Conservation (phyloP, 2,329 filamentous ascomycete genomes). For the Aspergillus alliaceus region DNA sequence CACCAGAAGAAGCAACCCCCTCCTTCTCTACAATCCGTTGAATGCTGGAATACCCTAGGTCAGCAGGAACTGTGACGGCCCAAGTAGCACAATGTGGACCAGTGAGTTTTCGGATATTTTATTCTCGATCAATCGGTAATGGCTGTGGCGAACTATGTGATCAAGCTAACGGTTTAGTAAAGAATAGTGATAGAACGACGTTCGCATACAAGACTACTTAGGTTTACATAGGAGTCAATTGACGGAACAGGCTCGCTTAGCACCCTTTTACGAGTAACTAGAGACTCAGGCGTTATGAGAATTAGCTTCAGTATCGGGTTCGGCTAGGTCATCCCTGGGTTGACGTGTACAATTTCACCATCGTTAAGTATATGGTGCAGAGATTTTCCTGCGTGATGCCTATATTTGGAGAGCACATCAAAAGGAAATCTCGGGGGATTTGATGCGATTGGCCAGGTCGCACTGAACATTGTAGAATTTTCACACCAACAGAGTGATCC, state of each 20-base stretch:
- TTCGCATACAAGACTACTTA: neutral
- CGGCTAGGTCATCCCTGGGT: neutral
- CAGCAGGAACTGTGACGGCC: neutral
- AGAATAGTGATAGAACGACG: neutral
- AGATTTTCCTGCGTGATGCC: no score
- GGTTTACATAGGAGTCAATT: neutral
- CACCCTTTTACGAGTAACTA: neutral
- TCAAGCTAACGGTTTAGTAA: neutral
- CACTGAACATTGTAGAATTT: neutral
- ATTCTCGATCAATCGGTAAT: neutral
- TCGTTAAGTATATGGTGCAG: neutral
- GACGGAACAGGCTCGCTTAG: neutral
- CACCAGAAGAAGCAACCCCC: no score
- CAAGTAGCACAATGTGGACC: neutral
- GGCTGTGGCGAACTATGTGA: neutral
- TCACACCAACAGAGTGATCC: neutral
- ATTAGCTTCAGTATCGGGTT: neutral
- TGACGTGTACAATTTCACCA: neutral
- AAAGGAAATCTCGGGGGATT: neutral
- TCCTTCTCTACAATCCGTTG: no score
- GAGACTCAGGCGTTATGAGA: neutral
- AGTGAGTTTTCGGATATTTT: neutral
- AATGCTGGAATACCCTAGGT: neutral
- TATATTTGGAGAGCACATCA: neutral
- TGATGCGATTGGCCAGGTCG: neutral